phyloP scores from a whole-genome alignment of 2,329 filamentous ascomycete species.

The Leptographium radiaticola region DNA sequence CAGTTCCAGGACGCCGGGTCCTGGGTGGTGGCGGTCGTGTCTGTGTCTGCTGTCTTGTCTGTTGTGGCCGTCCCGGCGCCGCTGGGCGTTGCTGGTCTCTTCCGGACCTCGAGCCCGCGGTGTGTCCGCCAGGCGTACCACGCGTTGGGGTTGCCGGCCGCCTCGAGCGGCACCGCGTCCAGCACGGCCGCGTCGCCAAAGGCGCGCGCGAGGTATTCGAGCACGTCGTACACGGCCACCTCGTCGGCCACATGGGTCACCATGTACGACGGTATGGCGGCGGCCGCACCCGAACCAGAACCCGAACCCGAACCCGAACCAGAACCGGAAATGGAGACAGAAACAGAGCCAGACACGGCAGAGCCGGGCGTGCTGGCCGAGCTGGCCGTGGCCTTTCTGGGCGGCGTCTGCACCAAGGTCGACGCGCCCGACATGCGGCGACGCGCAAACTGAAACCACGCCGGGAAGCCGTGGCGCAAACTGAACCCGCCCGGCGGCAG shows the following conservation, averaged over 20 bases:
- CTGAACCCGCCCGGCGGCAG: constrained; percentile 84
- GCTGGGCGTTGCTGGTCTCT: background rate
- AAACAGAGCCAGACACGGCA: no score
- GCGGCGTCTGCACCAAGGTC: background rate
- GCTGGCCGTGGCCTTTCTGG: background rate
- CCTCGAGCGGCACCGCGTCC: constrained; percentile 66
- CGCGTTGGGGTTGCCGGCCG: constrained; percentile 78
- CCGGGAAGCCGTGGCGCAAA: constrained; percentile 77
- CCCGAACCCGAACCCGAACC: background rate
- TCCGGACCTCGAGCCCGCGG: constrained; percentile 28
- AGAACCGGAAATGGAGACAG: no score
- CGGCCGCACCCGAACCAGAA: background rate
- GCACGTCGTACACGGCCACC: constrained; percentile 50
- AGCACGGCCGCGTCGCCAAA: constrained; percentile 70
- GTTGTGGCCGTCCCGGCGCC: background rate
- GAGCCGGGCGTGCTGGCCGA: background rate
- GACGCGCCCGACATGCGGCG: constrained; percentile 22
- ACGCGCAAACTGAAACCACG: constrained; percentile 58
- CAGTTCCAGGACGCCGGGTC: constrained; percentile 57
- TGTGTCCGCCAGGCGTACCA: constrained; percentile 88
- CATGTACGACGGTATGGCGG: constrained; percentile 22
- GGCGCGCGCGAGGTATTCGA: constrained; percentile 69
- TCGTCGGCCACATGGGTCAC: constrained; percentile 26
- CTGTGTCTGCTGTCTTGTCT: background rate
- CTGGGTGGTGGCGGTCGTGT: background rate